These are phyloP conservation scores for Allomyces macrogynus DNA, from an alignment of 192 early-diverging fungal genomes.

Conservation along the genomic window DNA sequence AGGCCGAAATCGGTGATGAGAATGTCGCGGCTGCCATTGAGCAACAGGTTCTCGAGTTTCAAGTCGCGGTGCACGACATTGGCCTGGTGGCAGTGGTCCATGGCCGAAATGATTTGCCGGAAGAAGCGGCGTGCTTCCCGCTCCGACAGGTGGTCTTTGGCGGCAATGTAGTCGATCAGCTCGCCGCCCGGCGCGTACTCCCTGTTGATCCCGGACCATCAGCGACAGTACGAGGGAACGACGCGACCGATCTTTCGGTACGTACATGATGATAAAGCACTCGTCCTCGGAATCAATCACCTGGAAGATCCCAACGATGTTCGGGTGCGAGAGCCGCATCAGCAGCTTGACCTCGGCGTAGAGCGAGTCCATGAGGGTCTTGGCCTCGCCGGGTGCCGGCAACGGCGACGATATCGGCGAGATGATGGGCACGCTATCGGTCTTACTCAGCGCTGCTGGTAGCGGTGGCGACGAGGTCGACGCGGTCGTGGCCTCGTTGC, in stretches of 20 bases:
- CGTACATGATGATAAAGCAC: slow-evolving; percentile 42
- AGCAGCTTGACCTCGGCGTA: slow-evolving; percentile 36
- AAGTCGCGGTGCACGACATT: slow-evolving; percentile 30
- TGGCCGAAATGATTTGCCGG: slow-evolving; percentile 34
- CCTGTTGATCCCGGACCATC: slow-evolving; percentile 9
- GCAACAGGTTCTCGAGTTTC: slow-evolving; percentile 30
- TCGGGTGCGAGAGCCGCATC: slow-evolving; percentile 39
- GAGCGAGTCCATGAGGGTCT: slow-evolving; percentile 5
- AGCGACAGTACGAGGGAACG: neutral
- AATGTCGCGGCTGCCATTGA: slow-evolving; percentile 23
- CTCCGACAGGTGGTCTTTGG: slow-evolving; percentile 22
- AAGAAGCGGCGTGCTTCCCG: slow-evolving; percentile 33
- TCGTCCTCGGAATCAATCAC: slow-evolving; percentile 42
- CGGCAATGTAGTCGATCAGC: slow-evolving; percentile 32
- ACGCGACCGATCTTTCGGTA: neutral
- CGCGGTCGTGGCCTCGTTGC: neutral
- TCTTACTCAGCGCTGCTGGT: neutral
- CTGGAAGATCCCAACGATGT: slow-evolving; percentile 35
- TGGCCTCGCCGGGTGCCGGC: neutral
- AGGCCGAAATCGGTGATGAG: slow-evolving; percentile 42
- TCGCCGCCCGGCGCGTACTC: slow-evolving; percentile 41
- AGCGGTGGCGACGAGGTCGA: neutral
- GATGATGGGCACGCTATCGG: neutral
- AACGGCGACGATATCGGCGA: neutral
- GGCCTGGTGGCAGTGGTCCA: slow-evolving; percentile 40